Percentiles rank a stretch among this genome's conserved stretches.
Conservation (phyloP, 2,329 filamentous ascomycete genomes). For the Colletotrichum truncatum region DNA sequence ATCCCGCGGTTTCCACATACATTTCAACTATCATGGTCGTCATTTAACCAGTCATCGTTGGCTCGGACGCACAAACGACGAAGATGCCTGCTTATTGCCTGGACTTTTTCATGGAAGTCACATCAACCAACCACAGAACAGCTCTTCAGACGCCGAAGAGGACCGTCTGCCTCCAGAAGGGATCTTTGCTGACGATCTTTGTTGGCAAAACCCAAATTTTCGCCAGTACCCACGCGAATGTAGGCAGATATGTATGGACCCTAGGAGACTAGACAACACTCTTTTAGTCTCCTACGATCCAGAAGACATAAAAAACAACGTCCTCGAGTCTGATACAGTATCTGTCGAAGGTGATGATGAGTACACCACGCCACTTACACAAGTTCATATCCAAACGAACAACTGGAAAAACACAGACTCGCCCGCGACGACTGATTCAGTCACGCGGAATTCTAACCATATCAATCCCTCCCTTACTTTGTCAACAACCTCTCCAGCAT, state of each 20-base stretch:
- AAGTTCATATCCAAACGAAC: no score
- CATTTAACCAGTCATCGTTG: neutral
- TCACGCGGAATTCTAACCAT: no score
- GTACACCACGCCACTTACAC: no score
- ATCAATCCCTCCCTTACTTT: no score
- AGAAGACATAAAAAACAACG: no score
- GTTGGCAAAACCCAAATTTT: neutral
- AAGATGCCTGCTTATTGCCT: neutral
- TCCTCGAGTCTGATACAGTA: no score
- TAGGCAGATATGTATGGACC: neutral
- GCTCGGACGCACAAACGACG: neutral
- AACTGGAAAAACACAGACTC: no score
- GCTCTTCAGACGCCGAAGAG: neutral
- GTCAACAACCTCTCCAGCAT: no score
- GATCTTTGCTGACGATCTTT: neutral
- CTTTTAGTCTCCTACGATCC: no score
- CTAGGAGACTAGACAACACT: neutral
- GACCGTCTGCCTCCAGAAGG: neutral
- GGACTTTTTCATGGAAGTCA: neutral
- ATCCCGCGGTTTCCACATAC: neutral
- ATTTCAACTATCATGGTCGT: neutral
- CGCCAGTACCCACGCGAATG: neutral
- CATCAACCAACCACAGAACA: neutral
- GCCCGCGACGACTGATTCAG: no score
- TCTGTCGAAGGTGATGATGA: no score